Conservation (phyloP, 202 grass and related monocot genomes). For the Setaria italica region DNA sequence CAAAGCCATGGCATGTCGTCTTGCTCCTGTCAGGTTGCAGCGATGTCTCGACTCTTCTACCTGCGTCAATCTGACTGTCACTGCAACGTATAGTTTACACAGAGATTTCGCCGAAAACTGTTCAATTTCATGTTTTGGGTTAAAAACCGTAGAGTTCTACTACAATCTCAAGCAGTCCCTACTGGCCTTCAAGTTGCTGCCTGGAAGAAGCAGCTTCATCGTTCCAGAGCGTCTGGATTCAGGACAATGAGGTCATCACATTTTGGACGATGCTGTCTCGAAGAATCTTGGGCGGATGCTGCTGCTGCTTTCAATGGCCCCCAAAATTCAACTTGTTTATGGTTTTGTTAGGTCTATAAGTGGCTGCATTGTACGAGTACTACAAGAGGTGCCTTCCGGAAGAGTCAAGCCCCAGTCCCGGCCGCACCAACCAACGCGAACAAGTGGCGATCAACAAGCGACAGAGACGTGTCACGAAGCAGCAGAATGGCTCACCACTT, state of each 20-base stretch:
- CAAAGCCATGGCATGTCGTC: conserved; percentile 6
- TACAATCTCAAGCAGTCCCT: not conserved
- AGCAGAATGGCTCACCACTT: not conserved
- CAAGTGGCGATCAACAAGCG: conserved; percentile 31
- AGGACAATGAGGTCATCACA: not conserved
- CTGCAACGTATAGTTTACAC: not conserved
- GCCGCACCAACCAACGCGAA: conserved; percentile 5
- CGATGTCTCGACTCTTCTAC: not conserved
- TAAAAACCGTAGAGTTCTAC: not conserved
- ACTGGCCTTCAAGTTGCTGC: not conserved
- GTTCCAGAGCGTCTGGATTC: not conserved
- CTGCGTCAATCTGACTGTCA: not conserved
- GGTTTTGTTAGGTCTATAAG: not conserved
- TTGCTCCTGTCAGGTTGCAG: not conserved
- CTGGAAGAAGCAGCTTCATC: not conserved
- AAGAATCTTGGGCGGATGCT: conserved; percentile 19
- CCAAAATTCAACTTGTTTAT: conserved; percentile 7
- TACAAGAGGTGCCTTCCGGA: conserved; percentile 38
- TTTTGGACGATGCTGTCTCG: conserved; percentile 40
- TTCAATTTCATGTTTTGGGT: not conserved
- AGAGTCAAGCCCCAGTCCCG: not conserved
- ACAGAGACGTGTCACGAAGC: not conserved
- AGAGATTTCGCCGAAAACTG: not conserved
- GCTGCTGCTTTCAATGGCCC: conserved; percentile 11
- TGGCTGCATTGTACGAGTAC: not conserved